Evolutionary conservation across 257 asterid genomes (phyloP), one percentile per base, ranked within the genome.

Genomic region (Jacaranda mimosifolia): DNA sequence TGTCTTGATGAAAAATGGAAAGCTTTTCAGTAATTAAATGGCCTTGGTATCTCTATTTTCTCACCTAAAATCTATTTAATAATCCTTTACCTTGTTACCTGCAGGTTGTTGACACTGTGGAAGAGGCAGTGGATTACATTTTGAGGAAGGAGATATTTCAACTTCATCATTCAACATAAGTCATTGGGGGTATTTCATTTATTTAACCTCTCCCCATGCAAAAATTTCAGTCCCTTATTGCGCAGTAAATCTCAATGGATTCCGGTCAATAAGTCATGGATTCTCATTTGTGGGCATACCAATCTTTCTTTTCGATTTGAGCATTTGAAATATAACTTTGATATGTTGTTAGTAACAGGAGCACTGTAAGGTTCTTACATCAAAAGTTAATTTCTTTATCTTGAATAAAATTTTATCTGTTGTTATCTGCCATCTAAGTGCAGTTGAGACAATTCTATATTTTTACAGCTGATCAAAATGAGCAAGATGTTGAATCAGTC

Each of bases 71-170:
- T 52, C 9, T 43, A 36, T 36, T 62, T 15, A 74, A 66, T 52
- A 58, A 9, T 40, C 4, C 0, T 32, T 26, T 18, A 19, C 46
- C 13, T 60, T 17, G 18, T 43, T 48, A 60, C 55, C 11, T 82
- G 79, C 90, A 94, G 98, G 97, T 94, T 68, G 96, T 94, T 21
- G 97, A 94, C 84, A 85, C 86, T 11, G 96, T 92, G 75, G 97
- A 92, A 73, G 94, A 94, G 77, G 98, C 98, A 35, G 87, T 94
- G 52, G 96, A 92, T 78, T 92, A 80, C 84, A 90, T 94, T 73
- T 82, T 94, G 91, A 88, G 75, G 71, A 88, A 79, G 85, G 98
- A 86, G 70, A 55, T 69, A 9, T 68, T 63, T 78, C 82, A 80
- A 76, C 73, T 76, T 63, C 72, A 72, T 73, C 76, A 17, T 77